These are phyloP conservation scores for Trichoderma sp. DNA, from an alignment of 2,329 filamentous ascomycete genomes.

Conservation along the genomic window DNA sequence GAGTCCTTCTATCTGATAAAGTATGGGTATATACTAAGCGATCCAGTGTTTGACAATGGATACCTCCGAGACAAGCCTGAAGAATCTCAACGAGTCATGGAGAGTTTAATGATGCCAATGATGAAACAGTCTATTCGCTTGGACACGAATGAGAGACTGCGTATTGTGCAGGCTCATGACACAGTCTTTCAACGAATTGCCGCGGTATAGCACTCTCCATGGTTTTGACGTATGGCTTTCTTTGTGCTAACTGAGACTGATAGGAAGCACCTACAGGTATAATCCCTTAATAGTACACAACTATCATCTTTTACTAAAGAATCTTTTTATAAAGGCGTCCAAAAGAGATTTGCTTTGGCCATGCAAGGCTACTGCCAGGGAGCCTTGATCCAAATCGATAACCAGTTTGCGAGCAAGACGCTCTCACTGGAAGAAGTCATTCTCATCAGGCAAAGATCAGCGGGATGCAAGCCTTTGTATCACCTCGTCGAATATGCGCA, in stretches of 20 bases:
- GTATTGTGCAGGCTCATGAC: constrained; percentile 29
- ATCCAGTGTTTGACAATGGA: constrained; percentile 32
- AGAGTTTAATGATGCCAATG: constrained; percentile 29
- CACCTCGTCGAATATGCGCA: constrained; percentile 32
- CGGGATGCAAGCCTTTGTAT: constrained; percentile 29
- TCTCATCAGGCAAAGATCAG: constrained; percentile 27
- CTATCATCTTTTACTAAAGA: neutral
- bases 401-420: constrained; percentile 13
- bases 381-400: constrained; percentile 28
- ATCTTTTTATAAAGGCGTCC: constrained; percentile 22
- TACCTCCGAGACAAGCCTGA: constrained; percentile 26
- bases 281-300: neutral
- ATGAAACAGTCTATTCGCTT: neutral
- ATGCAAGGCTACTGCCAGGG: constrained; percentile 30
- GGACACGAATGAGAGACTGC: neutral
- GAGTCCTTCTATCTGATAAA: too few species aligned
- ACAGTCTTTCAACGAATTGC: constrained; percentile 25
- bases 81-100: constrained; percentile 27
- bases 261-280: constrained; percentile 6
- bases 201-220: constrained; percentile 13
- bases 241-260: neutral
- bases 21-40: neutral
- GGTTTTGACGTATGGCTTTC: neutral
- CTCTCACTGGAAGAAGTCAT: constrained; percentile 30
- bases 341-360: constrained; percentile 26